Evolutionary conservation across 2,329 filamentous ascomycete genomes (phyloP), one percentile per base, ranked within the genome.

Genomic region (Clarireedia monteithiana): DNA sequence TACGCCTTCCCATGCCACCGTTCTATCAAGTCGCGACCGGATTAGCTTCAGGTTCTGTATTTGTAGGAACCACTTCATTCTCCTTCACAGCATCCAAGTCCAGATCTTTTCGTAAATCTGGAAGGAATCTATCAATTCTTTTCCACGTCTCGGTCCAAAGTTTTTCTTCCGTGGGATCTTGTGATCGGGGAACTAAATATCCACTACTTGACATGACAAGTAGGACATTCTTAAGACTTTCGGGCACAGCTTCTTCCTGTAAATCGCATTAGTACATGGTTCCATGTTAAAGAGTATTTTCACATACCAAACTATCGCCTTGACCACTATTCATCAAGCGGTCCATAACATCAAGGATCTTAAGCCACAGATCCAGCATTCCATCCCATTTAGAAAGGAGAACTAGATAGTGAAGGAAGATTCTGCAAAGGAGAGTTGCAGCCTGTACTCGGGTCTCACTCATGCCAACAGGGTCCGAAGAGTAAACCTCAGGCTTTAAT

Each of bases 251-350:
- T 75, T 99, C 94, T 72, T 95, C 91, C 85, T 95, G 64, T 64
- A 42, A 20, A 3, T 7, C 34, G 12, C 14, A 52, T 62, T 53
- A 63, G 56, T 50, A 50, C 46, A 47, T 50, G 24, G 24, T 30
- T 34, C 49, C 38, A 56, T 30, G 42, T 26, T 45, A 50, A 49
- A 10, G 39, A 20, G 34, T 20, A 39, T n/a, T n/a, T 34, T 24
- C 45, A 78, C 85, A 73, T 81, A 91, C 88, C 68, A 95, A 73
- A 66, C 86, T 92, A 67, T 95, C 91, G 24, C 89, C 89, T 70
- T 96, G 91, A 0, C 92, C 92, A 66, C 89, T 94, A 67, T 96
- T 96, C 85, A 96, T 95, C 61, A 99, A 79, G 24, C 94, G 84
- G 70, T 99, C 94, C 82, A 99, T 91, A 53, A 96, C 89, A 64